These are phyloP conservation scores for Curvularia sp. DNA, from an alignment of 2,329 filamentous ascomycete species.

Conservation along the genomic window DNA sequence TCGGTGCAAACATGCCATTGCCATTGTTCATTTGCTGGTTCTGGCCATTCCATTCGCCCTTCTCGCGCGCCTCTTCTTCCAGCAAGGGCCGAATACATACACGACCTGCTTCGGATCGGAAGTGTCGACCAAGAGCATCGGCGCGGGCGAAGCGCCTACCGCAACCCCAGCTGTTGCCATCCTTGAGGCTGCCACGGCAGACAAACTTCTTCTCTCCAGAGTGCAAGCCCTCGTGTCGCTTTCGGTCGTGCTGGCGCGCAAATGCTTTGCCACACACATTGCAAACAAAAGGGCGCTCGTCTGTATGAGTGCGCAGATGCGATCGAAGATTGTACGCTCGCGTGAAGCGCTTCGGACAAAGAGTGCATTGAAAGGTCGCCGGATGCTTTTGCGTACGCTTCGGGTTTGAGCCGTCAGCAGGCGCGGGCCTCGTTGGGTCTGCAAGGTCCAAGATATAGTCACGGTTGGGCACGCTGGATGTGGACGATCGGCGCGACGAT, in stretches of 20 bases:
- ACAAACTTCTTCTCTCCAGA: slow-evolving; percentile 99
- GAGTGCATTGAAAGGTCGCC: slow-evolving; percentile 90
- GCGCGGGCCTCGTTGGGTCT: slow-evolving; percentile 80
- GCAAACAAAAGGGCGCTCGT: slow-evolving; percentile 96
- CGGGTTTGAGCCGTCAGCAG: slow-evolving; percentile 53
- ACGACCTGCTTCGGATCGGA: slow-evolving; percentile 91
- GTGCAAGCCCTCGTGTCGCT: slow-evolving; percentile 94
- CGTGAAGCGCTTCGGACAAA: slow-evolving; percentile 96
- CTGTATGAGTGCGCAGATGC: slow-evolving; percentile 93
- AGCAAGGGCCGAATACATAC: slow-evolving; percentile 97
- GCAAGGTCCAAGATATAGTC: slow-evolving; percentile 90
- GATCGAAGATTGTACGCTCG: slow-evolving; percentile 95
- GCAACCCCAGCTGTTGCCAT: slow-evolving; percentile 87
- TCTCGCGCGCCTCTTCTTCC: slow-evolving; percentile 89
- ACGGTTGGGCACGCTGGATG: slow-evolving; percentile 63
- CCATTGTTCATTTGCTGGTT: slow-evolving; percentile 64
- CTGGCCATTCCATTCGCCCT: slow-evolving; percentile 65
- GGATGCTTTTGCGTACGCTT: slow-evolving; percentile 97
- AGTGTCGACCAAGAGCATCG: slow-evolving; percentile 92
- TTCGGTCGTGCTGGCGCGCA: slow-evolving; percentile 94
- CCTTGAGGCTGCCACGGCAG: slow-evolving; percentile 88
- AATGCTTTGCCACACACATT: slow-evolving; percentile 97
- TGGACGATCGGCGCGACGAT: slow-evolving; percentile 58
- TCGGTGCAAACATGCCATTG: slow-evolving; percentile 53
- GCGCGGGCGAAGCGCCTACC: slow-evolving; percentile 92